Evolutionary conservation across 1,139 yeast genomes (phyloP), one percentile per base, ranked within the genome.

Genomic region (Wickerhamomyces sp.): DNA sequence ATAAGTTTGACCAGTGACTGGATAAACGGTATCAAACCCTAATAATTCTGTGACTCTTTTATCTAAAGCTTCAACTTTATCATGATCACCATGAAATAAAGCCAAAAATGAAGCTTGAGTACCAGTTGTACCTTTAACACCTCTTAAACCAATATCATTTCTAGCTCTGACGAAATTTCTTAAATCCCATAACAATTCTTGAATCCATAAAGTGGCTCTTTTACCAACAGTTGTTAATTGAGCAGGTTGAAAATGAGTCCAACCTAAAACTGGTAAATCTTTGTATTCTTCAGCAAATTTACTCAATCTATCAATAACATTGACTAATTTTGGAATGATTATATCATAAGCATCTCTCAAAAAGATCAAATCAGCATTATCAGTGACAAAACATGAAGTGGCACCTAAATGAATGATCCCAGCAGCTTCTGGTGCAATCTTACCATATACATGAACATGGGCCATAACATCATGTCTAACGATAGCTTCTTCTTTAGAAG

Each of bases 391-490:
- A 76, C 99, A 93, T 6, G 97, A 90, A 37, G 99, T 93, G 38
- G 99, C 99, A 63, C 99, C 99, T 64, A 94, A 75, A 65, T 93
- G 99, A 63, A 93, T 93, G 67, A 93, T 91, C 58, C 98, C 98
- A 38, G 99, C 93, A 34, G 99, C 99, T 10, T 84, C 84, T 18
- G 99, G 99, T 61, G 95, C 87, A 32, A 87, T 81, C 57, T 84
- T 77, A 55, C 99, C 99, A 66, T 86, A 93, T 45, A 85, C 88
- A 64, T 94, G 99, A 51, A 93, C 98, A 61, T 93, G 99, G 48
- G 99, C 96, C 99, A 93, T 93, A 58, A 93, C 99, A 67, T 93
- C 99, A 69, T 93, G 99, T 73, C 99, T 86, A 46, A 93, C 98
- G 66, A 86, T 90, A 48, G 98, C 96, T 69, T 93, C 99, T 72